phyloP scores from a whole-genome alignment of 768 basidiomycete genomes.

The Pleurotus cornucopiae region DNA sequence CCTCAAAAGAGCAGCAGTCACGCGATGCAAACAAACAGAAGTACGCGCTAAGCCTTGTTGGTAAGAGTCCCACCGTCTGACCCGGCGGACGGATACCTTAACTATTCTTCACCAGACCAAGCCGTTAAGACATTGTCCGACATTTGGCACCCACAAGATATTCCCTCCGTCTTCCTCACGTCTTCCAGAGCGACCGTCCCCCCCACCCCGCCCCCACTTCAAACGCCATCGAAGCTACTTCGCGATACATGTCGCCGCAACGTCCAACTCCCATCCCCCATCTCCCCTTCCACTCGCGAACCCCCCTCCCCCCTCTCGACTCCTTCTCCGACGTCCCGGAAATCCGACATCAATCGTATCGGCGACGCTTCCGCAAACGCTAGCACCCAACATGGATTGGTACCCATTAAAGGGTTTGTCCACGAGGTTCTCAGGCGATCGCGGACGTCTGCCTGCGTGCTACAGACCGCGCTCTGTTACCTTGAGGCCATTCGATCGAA shows the following conservation, averaged over 20 bases:
- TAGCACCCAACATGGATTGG: slow-evolving; percentile 32
- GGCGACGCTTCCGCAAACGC: slow-evolving; percentile 10
- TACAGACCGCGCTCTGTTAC: slow-evolving; percentile 87
- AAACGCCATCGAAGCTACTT: slow-evolving; percentile 1
- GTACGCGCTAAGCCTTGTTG: slow-evolving; percentile 65
- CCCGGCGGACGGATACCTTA: slow-evolving; percentile 11
- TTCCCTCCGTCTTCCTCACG: slow-evolving; percentile 53
- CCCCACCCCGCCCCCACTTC: slow-evolving; percentile 11
- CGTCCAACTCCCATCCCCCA: slow-evolving; percentile 47
- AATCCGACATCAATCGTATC: background rate
- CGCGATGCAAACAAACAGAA: slow-evolving; percentile 34
- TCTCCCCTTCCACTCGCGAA: slow-evolving; percentile 39
- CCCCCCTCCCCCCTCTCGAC: slow-evolving; percentile 29
- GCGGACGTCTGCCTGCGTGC: slow-evolving; percentile 75
- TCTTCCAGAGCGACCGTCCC: slow-evolving; percentile 26
- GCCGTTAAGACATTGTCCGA: slow-evolving; percentile 73
- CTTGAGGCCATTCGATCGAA: slow-evolving; percentile 76
- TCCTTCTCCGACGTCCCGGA: slow-evolving; percentile 18
- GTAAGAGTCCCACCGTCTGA: slow-evolving; percentile 36
- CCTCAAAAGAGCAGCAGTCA: slow-evolving; percentile 26
- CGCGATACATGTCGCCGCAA: slow-evolving; percentile 19
- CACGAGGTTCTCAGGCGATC: slow-evolving; percentile 87
- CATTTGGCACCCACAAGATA: slow-evolving; percentile 77
- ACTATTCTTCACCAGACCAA: slow-evolving; percentile 50
- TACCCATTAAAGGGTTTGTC: slow-evolving; percentile 74